These are phyloP conservation scores for Skeletonema costatum DNA, from an alignment of 108 stramenopile genomes.

Conservation along the genomic window DNA sequence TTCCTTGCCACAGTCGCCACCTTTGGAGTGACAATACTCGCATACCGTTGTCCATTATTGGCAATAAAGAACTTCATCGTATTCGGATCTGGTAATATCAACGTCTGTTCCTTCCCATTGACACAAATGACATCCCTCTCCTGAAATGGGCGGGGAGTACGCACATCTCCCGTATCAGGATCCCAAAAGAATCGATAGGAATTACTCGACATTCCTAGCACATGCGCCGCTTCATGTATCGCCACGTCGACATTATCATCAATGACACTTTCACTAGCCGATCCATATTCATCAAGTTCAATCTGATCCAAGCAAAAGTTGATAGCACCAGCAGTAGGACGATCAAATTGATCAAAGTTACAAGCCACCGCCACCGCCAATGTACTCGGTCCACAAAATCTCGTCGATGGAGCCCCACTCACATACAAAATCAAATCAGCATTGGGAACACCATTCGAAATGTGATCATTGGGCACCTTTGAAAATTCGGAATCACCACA, in stretches of 20 bases:
- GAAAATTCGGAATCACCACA: constrained; percentile 87
- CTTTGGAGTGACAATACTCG: constrained; percentile 78
- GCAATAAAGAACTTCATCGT: constrained; percentile 77
- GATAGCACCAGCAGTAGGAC: constrained; percentile 82
- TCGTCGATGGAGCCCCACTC: constrained; percentile 63
- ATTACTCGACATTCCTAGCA: constrained; percentile 80
- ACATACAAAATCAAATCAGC: constrained; percentile 80
- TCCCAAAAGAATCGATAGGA: constrained; percentile 83
- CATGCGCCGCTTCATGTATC: constrained; percentile 82
- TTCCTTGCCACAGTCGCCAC: constrained; percentile 78
- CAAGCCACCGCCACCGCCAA: constrained; percentile 82
- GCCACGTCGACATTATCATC: constrained; percentile 81
- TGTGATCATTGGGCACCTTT: constrained; percentile 65
- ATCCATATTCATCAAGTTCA: constrained; percentile 60
- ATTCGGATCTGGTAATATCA: constrained; percentile 67
- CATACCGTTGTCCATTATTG: constrained; percentile 74
- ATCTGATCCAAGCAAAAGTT: constrained; percentile 83
- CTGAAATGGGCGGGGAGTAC: constrained; percentile 73
- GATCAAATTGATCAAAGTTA: constrained; percentile 78
- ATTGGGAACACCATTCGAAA: constrained; percentile 61
- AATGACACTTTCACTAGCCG: constrained; percentile 55
- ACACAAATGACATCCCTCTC: constrained; percentile 76
- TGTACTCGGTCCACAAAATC: constrained; percentile 76
- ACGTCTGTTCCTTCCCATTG: constrained; percentile 61
- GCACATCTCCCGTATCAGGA: constrained; percentile 64